Base-by-base conservation (phyloP, 2,329 filamentous ascomycete species). In the Rhytidhysteron rufulum region DNA sequence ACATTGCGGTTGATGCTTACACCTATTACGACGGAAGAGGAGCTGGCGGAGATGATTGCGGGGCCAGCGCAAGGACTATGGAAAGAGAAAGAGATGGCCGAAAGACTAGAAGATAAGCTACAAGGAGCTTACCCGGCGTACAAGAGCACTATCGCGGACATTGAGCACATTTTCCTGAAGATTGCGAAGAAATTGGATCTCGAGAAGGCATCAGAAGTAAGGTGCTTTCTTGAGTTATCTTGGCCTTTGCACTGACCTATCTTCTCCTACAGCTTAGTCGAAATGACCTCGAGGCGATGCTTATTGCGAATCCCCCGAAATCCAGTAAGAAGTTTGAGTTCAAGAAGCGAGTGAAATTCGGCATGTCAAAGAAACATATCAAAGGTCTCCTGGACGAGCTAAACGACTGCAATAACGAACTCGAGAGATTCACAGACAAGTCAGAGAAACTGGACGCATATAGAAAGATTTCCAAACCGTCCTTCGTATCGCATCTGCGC, bases 151-250 rank as follows among this genome's bases (percentile, higher is more conserved):
- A 62, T 66, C 34, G 40, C 30, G n/a, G 60, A 65, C 31, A 60
- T 66, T 35, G 60, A 62, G 20, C 44, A 47, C 10, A 62, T 65
- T 7, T 62, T 57, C 19, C 61, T 52, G 41, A 55, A 56, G 20
- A 65, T 66, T 29, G 62, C 61, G 6, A 55, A 51, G 41, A 66
- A 62, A 34, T 31, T 66, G 31, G 62, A 66, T 39, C 42, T 66
- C 5, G 60, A 65, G 22, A 52, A 60, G 4, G 60, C 59, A 31
- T 43, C 48, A 16, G 54, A 59, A 54, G 62, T 62, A 53, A 17
- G 42, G 27, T 31, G 30, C 18, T 8, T 25, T 24, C 29, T 30
- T 24, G 3, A 17, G 5, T 3, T 34, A 16, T 13, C 3, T 32
- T 16, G 17, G 16, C 35, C 51, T 60, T 22, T 58, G 41, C n/a